Conservation (phyloP, 2,329 filamentous ascomycete species). For the Coniochaeta pulveracea region DNA sequence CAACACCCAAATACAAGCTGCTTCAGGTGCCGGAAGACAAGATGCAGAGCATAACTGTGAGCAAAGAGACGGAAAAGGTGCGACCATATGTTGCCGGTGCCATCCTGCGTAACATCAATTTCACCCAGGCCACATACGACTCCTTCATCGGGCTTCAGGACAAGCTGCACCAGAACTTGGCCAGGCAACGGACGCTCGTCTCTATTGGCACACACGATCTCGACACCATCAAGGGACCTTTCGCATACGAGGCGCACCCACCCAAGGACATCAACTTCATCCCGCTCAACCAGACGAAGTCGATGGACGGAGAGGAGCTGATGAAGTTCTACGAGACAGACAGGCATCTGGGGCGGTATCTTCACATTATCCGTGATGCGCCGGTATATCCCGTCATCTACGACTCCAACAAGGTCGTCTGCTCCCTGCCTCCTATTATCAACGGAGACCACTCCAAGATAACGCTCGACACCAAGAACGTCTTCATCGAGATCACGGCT, state of each 20-base stretch:
- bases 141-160: constrained; percentile 98
- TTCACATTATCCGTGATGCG: constrained; percentile 89
- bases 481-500: constrained; percentile 95
- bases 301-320: constrained; percentile 77
- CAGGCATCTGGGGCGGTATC: constrained; percentile 78
- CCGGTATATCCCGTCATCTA: constrained; percentile 94
- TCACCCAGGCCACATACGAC: constrained; percentile 83
- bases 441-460: constrained; percentile 98
- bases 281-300: constrained; percentile 82
- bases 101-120: constrained; percentile 81
- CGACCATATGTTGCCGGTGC: constrained; percentile 83
- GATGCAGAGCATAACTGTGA: constrained; percentile 71
- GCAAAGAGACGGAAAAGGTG: constrained; percentile 63
- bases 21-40: constrained; percentile 61
- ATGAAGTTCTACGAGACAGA: constrained; percentile 96
- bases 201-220: constrained; percentile 89
- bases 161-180: constrained; percentile 94
- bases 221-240: constrained; percentile 85
- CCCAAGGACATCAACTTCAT: constrained; percentile 88
- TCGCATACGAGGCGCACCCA: constrained; percentile 86
- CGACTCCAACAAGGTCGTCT: constrained; percentile 75
- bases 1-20: constrained; percentile 70
- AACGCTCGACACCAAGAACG: constrained; percentile 76
- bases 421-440: constrained; percentile 94
- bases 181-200: constrained; percentile 73